Evolutionary conservation across 495 filamentous ascomycete genomes (phyloP).

Genomic region (Trichodelitschia bisporula): DNA sequence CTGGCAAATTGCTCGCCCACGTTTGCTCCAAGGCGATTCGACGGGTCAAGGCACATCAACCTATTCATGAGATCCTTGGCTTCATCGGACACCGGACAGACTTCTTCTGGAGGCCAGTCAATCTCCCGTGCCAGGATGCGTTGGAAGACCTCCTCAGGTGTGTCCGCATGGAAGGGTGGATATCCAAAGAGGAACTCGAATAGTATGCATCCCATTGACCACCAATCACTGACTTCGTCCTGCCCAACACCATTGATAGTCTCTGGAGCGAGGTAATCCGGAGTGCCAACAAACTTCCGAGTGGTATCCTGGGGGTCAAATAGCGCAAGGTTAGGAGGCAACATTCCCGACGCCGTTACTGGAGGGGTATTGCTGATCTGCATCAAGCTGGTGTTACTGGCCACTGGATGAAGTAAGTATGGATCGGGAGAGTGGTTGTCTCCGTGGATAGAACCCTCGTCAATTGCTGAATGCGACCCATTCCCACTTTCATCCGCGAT

Average conservation of each 20-base stretch:
- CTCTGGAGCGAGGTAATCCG: conserved; percentile 90
- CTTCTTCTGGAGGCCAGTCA: conserved; percentile 60
- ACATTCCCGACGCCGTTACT: conserved; percentile 33
- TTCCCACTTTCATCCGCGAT: conserved; percentile 48
- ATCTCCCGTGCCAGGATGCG: conserved; percentile 81
- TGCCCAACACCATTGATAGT: conserved; percentile 88
- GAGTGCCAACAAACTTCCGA: conserved; percentile 85
- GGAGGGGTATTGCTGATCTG: conserved; percentile 36
- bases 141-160: conserved; percentile 86
- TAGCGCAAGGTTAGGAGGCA: conserved; percentile 82
- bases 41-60: conserved; percentile 61
- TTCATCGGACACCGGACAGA: conserved; percentile 38
- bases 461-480: conserved; percentile 19
- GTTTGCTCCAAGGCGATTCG: conserved; percentile 63
- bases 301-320: conserved; percentile 90
- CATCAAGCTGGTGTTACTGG: conserved; percentile 14
- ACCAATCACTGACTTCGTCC: conserved; percentile 98
- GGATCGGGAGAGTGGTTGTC: conserved; percentile 35
- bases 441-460: conserved; percentile 30
- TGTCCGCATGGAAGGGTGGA: conserved; percentile 78
- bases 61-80: conserved; percentile 84
- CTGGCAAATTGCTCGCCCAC: conserved; percentile 47
- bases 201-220: conserved; percentile 91
- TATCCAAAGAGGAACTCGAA: conserved; percentile 88
- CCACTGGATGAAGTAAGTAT: conserved; percentile 31